Conservation (phyloP, 805 yeast species). For the Ogataea haglerorum region DNA sequence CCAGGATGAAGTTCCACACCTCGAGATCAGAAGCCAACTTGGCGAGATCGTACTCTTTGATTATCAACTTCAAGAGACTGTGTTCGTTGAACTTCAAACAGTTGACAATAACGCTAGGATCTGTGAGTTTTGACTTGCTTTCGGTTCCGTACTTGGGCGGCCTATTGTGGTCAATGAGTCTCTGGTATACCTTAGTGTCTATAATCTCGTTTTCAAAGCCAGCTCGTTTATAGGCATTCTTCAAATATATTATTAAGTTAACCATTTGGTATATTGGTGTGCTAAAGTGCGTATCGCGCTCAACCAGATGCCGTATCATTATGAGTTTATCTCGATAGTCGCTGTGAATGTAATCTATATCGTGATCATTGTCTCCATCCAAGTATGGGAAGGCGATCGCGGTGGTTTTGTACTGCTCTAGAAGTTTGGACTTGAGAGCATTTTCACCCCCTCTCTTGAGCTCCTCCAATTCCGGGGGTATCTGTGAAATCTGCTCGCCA, state of each 20-base stretch:
- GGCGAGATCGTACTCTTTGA: slow-evolving; percentile 6
- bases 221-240: slow-evolving; percentile 5
- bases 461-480: slow-evolving; percentile 1
- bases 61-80: slow-evolving; percentile 6
- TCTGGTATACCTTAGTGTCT: slow-evolving; percentile 1
- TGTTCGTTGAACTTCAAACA: slow-evolving; percentile 11
- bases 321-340: slow-evolving; percentile 15
- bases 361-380: slow-evolving; percentile 10
- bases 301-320: slow-evolving; percentile 11
- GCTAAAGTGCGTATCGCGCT: slow-evolving; percentile 1
- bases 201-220: background rate
- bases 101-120: slow-evolving; percentile 10
- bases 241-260: slow-evolving; percentile 9
- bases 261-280: slow-evolving; percentile 9
- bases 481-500: background rate
- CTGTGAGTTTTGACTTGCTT: slow-evolving; percentile 1
- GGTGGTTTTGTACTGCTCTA: background rate
- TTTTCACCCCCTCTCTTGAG: background rate
- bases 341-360: slow-evolving; percentile 13
- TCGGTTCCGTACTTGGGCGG: slow-evolving; percentile 1
- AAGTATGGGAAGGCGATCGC: slow-evolving; percentile 16
- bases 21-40: slow-evolving; percentile 12
- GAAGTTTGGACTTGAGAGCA: background rate
- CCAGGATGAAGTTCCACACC: slow-evolving; percentile 22
- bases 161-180: slow-evolving; percentile 2